Conservation (phyloP, 2,329 filamentous ascomycete genomes). For the Botryotinia globosa region DNA sequence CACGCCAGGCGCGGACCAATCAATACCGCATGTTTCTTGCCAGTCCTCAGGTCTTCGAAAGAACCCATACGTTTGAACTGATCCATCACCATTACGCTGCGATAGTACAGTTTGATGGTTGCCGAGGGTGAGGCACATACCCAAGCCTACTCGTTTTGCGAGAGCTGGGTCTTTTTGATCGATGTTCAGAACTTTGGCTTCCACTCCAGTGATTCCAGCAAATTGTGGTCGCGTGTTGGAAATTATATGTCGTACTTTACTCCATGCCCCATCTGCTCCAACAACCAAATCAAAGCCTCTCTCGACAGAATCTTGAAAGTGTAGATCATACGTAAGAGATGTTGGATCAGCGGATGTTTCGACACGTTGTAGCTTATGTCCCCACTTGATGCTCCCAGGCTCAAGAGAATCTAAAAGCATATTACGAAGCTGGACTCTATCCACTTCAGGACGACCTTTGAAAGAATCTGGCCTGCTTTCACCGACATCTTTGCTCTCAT, state of each 20-base stretch:
- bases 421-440: conserved; percentile 31
- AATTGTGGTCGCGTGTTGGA: conserved; percentile 23
- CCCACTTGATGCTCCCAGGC: conserved; percentile 32
- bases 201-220: conserved; percentile 23
- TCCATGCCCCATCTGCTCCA: conserved; percentile 44
- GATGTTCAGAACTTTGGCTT: conserved; percentile 20
- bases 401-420: conserved; percentile 33
- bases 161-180: conserved; percentile 22
- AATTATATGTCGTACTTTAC: conserved; percentile 38
- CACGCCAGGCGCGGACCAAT: conserved; percentile 5
- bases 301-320: conserved; percentile 20
- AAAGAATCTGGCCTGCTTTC: conserved; percentile 19
- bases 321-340: conserved; percentile 11
- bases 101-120: conserved; percentile 12
- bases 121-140: conserved; percentile 14
- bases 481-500: conserved; percentile 26
- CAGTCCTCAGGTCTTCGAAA: conserved; percentile 10
- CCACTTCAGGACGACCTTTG: conserved; percentile 30
- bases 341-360: conserved; percentile 32
- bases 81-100: conserved; percentile 13
- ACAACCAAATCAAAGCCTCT: conserved; percentile 40
- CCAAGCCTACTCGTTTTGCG: conserved; percentile 16
- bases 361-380: conserved; percentile 21
- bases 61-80: conserved; percentile 17
- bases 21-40: conserved; percentile 14